Percentiles rank a stretch among this genome's conserved stretches.
phyloP scores from a whole-genome alignment of 2,329 filamentous ascomycete genomes.

The Triangularia setosa region DNA sequence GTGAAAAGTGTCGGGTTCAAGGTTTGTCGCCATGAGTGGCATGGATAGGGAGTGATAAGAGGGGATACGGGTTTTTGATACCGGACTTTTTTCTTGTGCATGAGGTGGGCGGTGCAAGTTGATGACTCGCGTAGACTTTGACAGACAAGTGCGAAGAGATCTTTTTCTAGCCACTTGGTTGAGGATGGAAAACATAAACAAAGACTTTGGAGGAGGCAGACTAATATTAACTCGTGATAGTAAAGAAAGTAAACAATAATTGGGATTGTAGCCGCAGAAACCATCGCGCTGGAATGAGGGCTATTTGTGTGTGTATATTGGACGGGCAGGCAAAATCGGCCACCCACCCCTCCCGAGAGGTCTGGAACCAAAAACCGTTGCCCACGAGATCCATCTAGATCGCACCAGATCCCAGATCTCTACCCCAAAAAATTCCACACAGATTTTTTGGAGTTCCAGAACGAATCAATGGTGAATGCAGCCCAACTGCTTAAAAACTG shows the following conservation, averaged over 20 bases:
- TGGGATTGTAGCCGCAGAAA: background rate
- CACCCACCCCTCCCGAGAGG: background rate
- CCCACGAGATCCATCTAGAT: background rate
- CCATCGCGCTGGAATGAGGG: background rate
- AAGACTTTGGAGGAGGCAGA: background rate
- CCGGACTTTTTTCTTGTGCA: background rate
- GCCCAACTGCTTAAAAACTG: no score
- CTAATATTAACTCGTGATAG: background rate
- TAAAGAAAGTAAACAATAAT: background rate
- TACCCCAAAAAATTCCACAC: background rate
- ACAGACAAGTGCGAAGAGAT: background rate
- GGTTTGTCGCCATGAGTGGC: no score
- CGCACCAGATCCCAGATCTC: background rate
- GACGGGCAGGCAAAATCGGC: background rate
- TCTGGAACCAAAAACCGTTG: background rate
- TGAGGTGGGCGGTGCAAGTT: background rate
- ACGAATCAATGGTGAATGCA: background rate
- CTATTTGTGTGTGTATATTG: background rate
- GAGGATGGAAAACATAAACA: background rate
- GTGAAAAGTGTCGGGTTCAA: background rate
- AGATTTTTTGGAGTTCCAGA: background rate
- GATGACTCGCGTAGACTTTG: background rate
- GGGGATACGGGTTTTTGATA: background rate
- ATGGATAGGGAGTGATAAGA: background rate
- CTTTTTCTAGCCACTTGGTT: background rate